Evolutionary conservation across 1,284 basidiomycete genomes (phyloP), one percentile per base, ranked within the genome.

Genomic region (Fomitopsis palustris): DNA sequence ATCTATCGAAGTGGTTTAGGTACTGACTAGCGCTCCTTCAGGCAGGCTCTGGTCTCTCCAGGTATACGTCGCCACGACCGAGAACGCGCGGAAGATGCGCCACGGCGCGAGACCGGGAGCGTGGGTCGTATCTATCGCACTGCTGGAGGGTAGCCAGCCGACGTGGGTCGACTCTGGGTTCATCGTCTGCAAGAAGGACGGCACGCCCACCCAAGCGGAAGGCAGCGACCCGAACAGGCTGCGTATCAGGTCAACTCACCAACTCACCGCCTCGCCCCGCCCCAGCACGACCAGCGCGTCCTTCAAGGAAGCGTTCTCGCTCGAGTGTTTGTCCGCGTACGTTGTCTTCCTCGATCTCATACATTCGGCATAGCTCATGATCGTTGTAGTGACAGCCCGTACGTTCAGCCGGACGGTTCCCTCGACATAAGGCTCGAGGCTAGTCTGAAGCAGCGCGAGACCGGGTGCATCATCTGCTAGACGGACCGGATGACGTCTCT

Each of bases 31-130:
- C 17, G 37, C 31, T 39, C 25, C 23, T 39, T 12, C 64, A 87
- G 87, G 82, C 39, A 79, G 87, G 8, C 78, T 90, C 73, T 90
- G 87, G 86, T 70, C 74, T 4, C 70, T 90, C 7, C 69, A 70
- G 0, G 88, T 89, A 65, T 72, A 77, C 38, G 76, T 84, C 3
- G 71, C 76, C 27, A 61, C 54, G 38, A 58, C 62, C 23, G 61
- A 52, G 51, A 70, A 39, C 69, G 65, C 0, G 37, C 56, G 64
- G 41, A 33, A 37, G 16, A 10, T 62, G 23, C 55, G 66, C 17
- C 29, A 55, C 14, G 39, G 16, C 41, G 43, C 54, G 45, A 49
- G 73, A 17, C 63, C 73, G 37, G 84, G 83, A 2, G 73, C 80
- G 29, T 90, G 87, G 87, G 78, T 81, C 56, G 73, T 84, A 43